Percentiles rank a stretch among this genome's conserved stretches.
These are phyloP conservation scores for Cryphonectria nitschkei DNA, from an alignment of 2,329 filamentous ascomycete species.

Conservation along the genomic window DNA sequence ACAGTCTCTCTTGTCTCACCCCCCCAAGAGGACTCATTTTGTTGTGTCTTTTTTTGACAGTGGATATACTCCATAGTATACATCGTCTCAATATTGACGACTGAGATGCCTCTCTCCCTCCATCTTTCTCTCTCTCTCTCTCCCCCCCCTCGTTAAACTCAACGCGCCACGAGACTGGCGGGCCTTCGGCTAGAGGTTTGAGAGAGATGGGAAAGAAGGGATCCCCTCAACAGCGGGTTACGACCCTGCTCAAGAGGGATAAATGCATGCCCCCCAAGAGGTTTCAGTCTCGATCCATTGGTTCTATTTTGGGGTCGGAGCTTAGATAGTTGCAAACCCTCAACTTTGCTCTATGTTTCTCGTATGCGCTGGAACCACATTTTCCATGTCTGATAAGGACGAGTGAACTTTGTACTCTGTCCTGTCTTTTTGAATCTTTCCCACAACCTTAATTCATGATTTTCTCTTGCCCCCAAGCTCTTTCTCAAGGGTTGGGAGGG, in stretches of 20 bases:
- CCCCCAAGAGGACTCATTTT: too few relatives aligned
- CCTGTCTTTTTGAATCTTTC: not conserved
- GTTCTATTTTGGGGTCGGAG: constrained; percentile 6
- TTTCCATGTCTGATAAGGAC: not conserved
- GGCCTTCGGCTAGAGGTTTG: not conserved
- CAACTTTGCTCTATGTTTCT: not conserved
- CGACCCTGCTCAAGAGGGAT: not conserved
- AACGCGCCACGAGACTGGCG: not conserved
- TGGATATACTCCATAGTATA: not conserved
- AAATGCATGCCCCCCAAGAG: not conserved
- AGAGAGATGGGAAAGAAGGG: not conserved
- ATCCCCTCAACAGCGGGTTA: not conserved
- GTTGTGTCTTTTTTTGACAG: not conserved
- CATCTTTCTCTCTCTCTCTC: not conserved
- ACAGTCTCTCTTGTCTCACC: too few relatives aligned
- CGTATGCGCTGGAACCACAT: not conserved
- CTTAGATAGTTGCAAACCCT: not conserved
- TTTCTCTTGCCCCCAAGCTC: not conserved
- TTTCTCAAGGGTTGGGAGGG: not conserved
- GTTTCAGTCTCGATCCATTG: constrained; percentile 6
- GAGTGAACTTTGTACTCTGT: not conserved
- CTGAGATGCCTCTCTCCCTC: not conserved
- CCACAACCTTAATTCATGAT: not conserved
- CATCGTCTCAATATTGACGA: not conserved
- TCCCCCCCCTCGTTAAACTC: too few relatives aligned